Evolutionary conservation across 2,329 filamentous ascomycete genomes (phyloP).

Genomic region (Trichoderma afroharzianum): DNA sequence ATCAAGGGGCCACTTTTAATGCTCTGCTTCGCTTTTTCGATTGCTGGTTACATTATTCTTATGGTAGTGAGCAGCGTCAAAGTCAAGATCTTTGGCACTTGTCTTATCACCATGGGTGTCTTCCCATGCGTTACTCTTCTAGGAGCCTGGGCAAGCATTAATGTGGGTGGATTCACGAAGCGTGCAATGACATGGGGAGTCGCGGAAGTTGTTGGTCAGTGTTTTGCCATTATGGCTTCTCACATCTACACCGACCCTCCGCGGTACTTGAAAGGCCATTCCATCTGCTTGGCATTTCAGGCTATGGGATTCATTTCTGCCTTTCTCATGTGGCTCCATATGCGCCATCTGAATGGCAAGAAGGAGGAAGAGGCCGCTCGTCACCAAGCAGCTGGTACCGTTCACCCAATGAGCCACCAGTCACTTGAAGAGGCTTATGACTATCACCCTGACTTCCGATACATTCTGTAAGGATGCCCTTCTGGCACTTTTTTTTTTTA

Average conservation of each 20-base stretch:
- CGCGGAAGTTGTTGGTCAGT: background rate
- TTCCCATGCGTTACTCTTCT: background rate
- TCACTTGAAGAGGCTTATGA: conserved; percentile 1
- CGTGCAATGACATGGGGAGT: background rate
- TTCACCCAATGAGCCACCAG: background rate
- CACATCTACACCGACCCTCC: conserved; percentile 7
- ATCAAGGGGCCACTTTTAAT: background rate
- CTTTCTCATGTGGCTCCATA: background rate
- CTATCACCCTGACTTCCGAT: background rate
- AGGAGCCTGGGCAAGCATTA: background rate
- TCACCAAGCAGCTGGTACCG: background rate
- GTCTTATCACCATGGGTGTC: background rate
- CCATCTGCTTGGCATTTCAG: background rate
- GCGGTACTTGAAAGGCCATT: background rate
- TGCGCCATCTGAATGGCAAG: background rate
- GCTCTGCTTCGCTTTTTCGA: background rate
- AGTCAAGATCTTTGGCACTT: background rate
- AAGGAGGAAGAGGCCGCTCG: background rate
- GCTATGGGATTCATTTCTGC: background rate
- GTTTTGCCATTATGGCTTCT: conserved; percentile 1
- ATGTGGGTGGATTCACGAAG: background rate
- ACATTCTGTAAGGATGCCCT: background rate
- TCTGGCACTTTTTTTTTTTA: background rate
- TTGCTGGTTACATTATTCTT: background rate
- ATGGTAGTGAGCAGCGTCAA: background rate